Conservation (phyloP, 306 rosid genomes). For the Glycine tomentella region DNA sequence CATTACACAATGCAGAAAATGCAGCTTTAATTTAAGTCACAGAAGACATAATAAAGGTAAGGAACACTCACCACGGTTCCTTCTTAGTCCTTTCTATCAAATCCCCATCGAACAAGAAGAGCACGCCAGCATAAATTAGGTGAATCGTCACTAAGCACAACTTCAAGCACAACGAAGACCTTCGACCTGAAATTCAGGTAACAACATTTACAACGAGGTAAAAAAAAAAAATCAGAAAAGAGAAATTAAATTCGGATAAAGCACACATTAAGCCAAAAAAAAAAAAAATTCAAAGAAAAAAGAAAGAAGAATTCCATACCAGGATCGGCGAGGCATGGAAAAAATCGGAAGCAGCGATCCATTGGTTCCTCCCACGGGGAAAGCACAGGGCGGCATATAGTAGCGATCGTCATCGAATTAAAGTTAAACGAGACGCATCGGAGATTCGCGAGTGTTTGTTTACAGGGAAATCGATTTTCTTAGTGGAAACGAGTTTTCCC, state of each 20-base stretch:
- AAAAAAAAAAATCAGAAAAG: background rate
- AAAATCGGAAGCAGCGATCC: constrained; percentile 60
- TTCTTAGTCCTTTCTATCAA: constrained; percentile 74
- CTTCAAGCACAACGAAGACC: constrained; percentile 82
- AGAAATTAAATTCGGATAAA: background rate
- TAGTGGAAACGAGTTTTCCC: background rate
- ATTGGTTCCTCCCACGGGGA: constrained; percentile 55
- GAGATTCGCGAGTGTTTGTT: constrained; percentile 42
- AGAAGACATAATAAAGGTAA: background rate
- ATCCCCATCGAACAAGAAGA: constrained; percentile 77
- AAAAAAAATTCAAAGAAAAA: background rate
- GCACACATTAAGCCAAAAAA: background rate
- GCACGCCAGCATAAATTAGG: constrained; percentile 67
- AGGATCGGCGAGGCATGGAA: constrained; percentile 87
- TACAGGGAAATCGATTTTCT: constrained; percentile 33
- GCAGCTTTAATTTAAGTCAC: constrained; percentile 4
- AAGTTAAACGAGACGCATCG: constrained; percentile 36
- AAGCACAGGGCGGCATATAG: constrained; percentile 50
- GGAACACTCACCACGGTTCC: constrained; percentile 75
- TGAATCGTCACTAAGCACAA: constrained; percentile 75
- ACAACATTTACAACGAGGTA: background rate
- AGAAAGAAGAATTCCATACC: constrained; percentile 49
- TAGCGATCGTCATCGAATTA: constrained; percentile 60
- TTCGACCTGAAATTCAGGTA: constrained; percentile 65
- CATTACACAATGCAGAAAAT: constrained; percentile 8